Base-by-base conservation (phyloP, 1,139 yeast species). In the Candida smagusa region DNA sequence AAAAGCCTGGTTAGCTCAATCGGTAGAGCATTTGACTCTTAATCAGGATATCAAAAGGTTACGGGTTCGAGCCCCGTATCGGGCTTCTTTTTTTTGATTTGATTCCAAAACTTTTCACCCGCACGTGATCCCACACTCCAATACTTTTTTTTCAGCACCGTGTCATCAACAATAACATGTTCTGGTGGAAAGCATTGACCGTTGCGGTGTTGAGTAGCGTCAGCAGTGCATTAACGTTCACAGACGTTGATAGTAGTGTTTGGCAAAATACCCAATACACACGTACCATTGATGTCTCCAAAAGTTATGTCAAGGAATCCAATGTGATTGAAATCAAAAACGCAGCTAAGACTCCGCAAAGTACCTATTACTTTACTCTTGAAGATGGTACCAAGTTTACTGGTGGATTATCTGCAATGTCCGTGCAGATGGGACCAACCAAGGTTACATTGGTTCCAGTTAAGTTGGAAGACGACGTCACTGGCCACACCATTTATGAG, bases 281-380 rank as follows among this genome's bases (percentile, higher is more conserved):
- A 22, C 65, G 84, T 48, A 53, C 70, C 8, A 53, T 88, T 31
- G 96, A 89, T 53, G 69, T 89, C 39, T 57, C 77, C 25, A 78
- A 77, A 48, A 65, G 90, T 6, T 90, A 83, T 55, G 72, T 81
- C 38, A 79, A 77, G 48, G 95, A 86, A 56, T 66, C 77, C 9
- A 65, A 74, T 38, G 60, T 74, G 26, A 53, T 89, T 36, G 74
- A 68, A 35, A 70, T 81, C 38, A 76, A 65, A 50, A 92, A 90
- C 63, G 62, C 72, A 31, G 88, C 74, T 29, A 43, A 61, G 6
- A 61, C 63, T 36, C 84, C 95, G 5, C 70, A 68, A 43, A 53
- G 59, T 28, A 76, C 67, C 40, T 89, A 88, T 61, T 73, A 61
- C 43, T 72, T 81, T 79, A 28, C 56, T 66, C 35, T 81, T 72